A percentile compares a stretch with the other conserved stretches of the same genome.
These are phyloP conservation scores for Apophysomyces ossiformis DNA, from an alignment of 371 early-diverging fungal species.

Conservation along the genomic window DNA sequence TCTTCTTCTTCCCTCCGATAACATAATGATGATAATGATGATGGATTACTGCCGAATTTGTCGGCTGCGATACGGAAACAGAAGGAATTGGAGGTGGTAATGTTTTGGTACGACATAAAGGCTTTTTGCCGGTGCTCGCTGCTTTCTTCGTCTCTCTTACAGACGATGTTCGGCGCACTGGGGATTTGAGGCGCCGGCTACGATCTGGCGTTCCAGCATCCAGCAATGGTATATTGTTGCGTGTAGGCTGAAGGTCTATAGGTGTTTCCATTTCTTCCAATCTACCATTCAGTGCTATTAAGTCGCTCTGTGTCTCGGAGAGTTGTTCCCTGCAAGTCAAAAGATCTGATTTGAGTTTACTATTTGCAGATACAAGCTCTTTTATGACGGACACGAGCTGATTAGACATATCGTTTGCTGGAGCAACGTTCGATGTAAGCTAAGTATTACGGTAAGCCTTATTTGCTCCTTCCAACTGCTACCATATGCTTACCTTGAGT, in stretches of 20 bases:
- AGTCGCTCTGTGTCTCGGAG: conserved; percentile 37
- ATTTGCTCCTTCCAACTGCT: neutral
- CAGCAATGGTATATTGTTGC: neutral
- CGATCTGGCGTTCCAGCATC: neutral
- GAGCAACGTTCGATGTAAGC: conserved; percentile 28
- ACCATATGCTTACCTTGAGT: conserved; percentile 35
- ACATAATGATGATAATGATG: conserved; percentile 49
- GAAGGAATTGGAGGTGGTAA: conserved; percentile 23
- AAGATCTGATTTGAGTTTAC: conserved; percentile 45
- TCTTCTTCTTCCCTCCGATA: conserved; percentile 24
- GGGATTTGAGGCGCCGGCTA: neutral
- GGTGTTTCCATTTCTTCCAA: conserved; percentile 24
- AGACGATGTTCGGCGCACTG: neutral
- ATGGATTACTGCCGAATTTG: conserved; percentile 34
- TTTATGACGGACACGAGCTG: conserved; percentile 43
- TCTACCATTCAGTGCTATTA: conserved; percentile 26
- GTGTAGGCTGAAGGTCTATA: neutral
- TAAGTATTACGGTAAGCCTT: conserved; percentile 14
- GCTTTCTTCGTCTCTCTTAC: conserved; percentile 13
- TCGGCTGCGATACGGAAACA: conserved; percentile 17
- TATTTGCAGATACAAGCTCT: conserved; percentile 49
- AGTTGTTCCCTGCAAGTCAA: conserved; percentile 42
- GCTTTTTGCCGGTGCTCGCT: conserved; percentile 15
- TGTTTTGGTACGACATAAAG: conserved; percentile 4
- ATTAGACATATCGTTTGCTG: neutral